Evolutionary conservation across 2,329 filamentous ascomycete genomes (phyloP), one percentile per base, ranked within the genome.

Genomic region (Aspergillaceae sp.): DNA sequence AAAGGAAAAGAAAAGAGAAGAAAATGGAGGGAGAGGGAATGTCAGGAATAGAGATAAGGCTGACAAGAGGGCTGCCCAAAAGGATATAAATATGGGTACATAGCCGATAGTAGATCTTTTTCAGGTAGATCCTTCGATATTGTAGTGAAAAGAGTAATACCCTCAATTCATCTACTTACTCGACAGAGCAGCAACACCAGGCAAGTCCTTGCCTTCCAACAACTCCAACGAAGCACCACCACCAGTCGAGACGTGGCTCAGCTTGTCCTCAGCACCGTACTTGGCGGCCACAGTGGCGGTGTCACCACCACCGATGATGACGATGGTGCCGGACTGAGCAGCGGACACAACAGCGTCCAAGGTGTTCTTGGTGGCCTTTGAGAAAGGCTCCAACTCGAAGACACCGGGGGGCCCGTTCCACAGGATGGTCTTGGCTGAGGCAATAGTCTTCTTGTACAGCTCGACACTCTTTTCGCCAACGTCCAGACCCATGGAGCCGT

Each of bases 331-430:
- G 51, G 75, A 79, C 71, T 87, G 76, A 49, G 85, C 86, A 50
- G 86, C 92, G 27, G 78, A 77, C 45, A 97, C 89, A 45, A 84
- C 90, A 47, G 88, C 87, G 63, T 96, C 87, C 58, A 98, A 82
- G 42, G 87, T 95, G 51, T 82, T 78, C 80, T 95, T 94, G 64
- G 92, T 98, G 60, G 88, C 92, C 52, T 77, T 83, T 63, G 90
- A 87, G 69, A 98, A 98, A 66, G 86, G 84, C 51, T 96, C 87
- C 64, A 97, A 86, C 80, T 98, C 92, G 62, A 98, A 98, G 58
- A 98, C 92, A 70, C 92, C 92, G 10, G 91, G 83, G 46, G 92
- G 92, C 47, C 92, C 92, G 77, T 98, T 98, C 92, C 92, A 98
- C 54, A 98, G 86, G 69, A 98, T 96, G 47, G 92, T 98, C 79